Evolutionary conservation across 2,329 filamentous ascomycete species (phyloP).

Genomic region (Claviceps cyperi): DNA sequence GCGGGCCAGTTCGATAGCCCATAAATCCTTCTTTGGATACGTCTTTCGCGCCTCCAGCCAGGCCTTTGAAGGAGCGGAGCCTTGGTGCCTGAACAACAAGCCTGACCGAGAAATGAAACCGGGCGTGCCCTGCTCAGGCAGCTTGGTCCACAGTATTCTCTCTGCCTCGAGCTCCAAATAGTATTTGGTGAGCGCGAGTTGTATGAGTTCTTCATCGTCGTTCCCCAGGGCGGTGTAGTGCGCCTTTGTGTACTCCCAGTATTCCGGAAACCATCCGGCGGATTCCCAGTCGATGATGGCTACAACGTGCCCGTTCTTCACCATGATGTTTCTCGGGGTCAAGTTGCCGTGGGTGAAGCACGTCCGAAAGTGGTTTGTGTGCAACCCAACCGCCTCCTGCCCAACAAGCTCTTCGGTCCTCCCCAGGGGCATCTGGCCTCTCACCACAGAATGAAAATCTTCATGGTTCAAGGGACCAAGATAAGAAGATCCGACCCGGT

Average conservation of each 20-base stretch:
- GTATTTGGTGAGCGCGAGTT: slow-evolving; percentile 10
- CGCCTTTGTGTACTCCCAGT: slow-evolving; percentile 16
- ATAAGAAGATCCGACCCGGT: slow-evolving; percentile 13
- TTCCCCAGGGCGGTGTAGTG: slow-evolving; percentile 10
- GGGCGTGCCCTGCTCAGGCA: slow-evolving; percentile 9
- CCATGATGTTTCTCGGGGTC: slow-evolving; percentile 15
- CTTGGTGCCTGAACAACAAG: neutral
- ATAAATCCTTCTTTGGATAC: slow-evolving; percentile 9
- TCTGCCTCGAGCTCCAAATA: slow-evolving; percentile 13
- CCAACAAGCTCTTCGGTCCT: slow-evolving; percentile 12
- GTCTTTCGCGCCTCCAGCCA: slow-evolving; percentile 12
- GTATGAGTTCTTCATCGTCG: slow-evolving; percentile 10
- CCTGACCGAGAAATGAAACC: neutral
- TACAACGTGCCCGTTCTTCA: slow-evolving; percentile 12
- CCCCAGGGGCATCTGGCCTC: slow-evolving; percentile 11
- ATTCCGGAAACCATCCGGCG: slow-evolving; percentile 21
- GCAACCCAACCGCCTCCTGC: slow-evolving; percentile 11
- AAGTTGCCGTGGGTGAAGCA: slow-evolving; percentile 16
- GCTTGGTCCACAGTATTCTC: slow-evolving; percentile 9
- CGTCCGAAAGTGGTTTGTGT: slow-evolving; percentile 11
- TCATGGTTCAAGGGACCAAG: slow-evolving; percentile 13
- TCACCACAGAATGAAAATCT: slow-evolving; percentile 14
- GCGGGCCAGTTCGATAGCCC: slow-evolving; percentile 7
- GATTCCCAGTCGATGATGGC: slow-evolving; percentile 19
- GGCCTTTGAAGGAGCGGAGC: slow-evolving; percentile 10